These are phyloP conservation scores for Euphorbia tirucalli DNA, from an alignment of 345 rosid genomes.

Conservation along the genomic window DNA sequence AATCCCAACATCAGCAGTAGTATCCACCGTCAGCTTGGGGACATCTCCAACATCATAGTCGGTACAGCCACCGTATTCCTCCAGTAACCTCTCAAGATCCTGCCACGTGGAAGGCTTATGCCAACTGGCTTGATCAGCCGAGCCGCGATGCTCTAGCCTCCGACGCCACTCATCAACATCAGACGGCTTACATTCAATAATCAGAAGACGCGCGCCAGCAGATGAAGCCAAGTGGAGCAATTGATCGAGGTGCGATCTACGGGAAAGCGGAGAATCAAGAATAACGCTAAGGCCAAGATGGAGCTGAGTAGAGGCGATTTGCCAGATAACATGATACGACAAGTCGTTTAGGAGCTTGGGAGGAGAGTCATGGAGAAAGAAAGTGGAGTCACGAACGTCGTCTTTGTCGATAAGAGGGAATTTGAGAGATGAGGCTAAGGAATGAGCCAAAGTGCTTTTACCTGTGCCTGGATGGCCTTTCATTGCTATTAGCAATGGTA, in stretches of 20 bases:
- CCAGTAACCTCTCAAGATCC: conserved; percentile 51
- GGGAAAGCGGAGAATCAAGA: conserved; percentile 63
- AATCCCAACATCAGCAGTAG: conserved; percentile 29
- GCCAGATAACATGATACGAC: conserved; percentile 46
- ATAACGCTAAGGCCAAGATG: conserved; percentile 48
- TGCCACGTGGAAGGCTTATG: conserved; percentile 69
- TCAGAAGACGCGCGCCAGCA: conserved; percentile 33
- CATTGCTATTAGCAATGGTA: conserved; percentile 50
- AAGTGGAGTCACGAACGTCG: conserved; percentile 58
- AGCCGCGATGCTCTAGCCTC: conserved; percentile 46
- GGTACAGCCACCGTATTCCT: conserved; percentile 51
- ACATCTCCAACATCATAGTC: conserved; percentile 57
- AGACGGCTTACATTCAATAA: conserved; percentile 54
- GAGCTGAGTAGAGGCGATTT: conserved; percentile 53
- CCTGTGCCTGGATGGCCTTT: conserved; percentile 77
- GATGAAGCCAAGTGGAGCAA: conserved; percentile 34
- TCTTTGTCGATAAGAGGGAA: conserved; percentile 72
- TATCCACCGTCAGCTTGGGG: conserved; percentile 52
- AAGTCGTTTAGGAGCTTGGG: conserved; percentile 53
- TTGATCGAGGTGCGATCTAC: conserved; percentile 40
- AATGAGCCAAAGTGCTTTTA: conserved; percentile 49
- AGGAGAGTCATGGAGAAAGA: conserved; percentile 35
- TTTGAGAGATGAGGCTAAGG: conserved; percentile 45
- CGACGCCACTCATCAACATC: conserved; percentile 52
- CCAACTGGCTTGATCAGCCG: conserved; percentile 33